Conservation (phyloP, 1,284 basidiomycete genomes). For the Austropuccinia psidii region DNA sequence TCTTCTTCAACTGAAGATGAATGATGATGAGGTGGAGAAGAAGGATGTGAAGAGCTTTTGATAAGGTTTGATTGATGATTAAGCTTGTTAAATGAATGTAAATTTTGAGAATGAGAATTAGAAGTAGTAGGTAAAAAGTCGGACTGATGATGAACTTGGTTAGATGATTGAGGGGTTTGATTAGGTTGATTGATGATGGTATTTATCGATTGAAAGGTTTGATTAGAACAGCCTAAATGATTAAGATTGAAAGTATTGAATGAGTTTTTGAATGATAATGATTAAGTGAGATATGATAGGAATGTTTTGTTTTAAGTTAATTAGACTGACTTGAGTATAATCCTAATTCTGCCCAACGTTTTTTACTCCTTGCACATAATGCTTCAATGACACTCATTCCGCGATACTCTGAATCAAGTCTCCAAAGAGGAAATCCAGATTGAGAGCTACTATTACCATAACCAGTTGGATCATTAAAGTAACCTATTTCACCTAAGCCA, state of each 20-base stretch:
- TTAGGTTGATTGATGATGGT: not conserved
- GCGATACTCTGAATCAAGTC: slow-evolving; percentile 69
- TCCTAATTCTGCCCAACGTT: slow-evolving; percentile 72
- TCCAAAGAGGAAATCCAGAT: slow-evolving; percentile 53
- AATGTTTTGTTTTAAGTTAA: no score
- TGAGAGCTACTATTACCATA: slow-evolving; percentile 62
- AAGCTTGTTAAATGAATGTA: not conserved
- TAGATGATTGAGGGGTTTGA: not conserved
- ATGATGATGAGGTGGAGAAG: not conserved
- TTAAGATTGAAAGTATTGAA: not conserved
- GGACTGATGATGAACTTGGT: not conserved
- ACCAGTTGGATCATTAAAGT: slow-evolving; percentile 70
- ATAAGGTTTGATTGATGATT: not conserved
- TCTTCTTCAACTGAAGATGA: not conserved
- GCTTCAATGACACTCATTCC: slow-evolving; percentile 86
- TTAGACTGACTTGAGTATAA: slow-evolving; percentile 45
- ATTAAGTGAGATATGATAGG: no score
- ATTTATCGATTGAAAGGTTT: not conserved
- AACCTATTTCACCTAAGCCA: slow-evolving; percentile 57
- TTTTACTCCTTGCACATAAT: slow-evolving; percentile 74
- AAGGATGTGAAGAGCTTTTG: not conserved
- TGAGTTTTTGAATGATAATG: no score
- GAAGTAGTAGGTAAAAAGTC: not conserved
- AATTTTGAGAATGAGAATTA: not conserved
- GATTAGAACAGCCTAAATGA: not conserved